Evolutionary conservation across 768 basidiomycete genomes (phyloP).

Genomic region (Mrakia gelida): DNA sequence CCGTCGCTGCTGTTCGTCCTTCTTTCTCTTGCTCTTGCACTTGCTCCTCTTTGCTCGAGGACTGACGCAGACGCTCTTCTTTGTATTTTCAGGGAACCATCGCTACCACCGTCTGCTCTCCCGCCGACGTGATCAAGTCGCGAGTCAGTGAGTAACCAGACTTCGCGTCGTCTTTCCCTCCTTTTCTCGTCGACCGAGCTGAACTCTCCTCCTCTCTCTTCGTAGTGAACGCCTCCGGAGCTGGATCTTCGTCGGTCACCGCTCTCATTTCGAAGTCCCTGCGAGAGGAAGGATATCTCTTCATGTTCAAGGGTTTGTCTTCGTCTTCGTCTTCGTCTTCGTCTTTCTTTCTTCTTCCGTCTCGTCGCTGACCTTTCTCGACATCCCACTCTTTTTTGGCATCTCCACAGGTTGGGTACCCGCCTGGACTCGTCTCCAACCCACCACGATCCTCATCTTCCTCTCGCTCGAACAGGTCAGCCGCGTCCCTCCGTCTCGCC

Average conservation of each 20-base stretch:
- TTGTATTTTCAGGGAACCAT: slow-evolving; percentile 30
- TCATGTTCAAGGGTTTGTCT: slow-evolving; percentile 39
- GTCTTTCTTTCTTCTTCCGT: no score
- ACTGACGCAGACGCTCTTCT: neutral
- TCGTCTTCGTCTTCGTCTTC: neutral
- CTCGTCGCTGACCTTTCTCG: neutral
- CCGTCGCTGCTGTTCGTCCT: slow-evolving; percentile 59
- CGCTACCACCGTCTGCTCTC: slow-evolving; percentile 41
- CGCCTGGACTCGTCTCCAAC: slow-evolving; percentile 62
- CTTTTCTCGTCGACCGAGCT: neutral
- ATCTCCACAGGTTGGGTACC: slow-evolving; percentile 36
- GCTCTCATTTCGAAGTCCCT: slow-evolving; percentile 37
- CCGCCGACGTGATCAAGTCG: slow-evolving; percentile 42
- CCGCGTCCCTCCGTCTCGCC: neutral
- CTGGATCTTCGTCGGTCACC: slow-evolving; percentile 35
- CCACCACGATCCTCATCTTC: slow-evolving; percentile 45
- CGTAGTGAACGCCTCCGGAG: slow-evolving; percentile 39
- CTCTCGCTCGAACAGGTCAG: slow-evolving; percentile 36
- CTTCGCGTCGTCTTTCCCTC: neutral
- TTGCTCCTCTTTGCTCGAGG: no score
- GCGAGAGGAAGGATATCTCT: slow-evolving; percentile 39
- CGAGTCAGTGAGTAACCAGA: slow-evolving; percentile 31
- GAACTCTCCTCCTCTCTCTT: neutral
- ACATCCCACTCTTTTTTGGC: neutral
- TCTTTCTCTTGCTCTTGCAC: neutral